Conservation (phyloP, 2,329 filamentous ascomycete genomes). For the Ophiostoma sp. region DNA sequence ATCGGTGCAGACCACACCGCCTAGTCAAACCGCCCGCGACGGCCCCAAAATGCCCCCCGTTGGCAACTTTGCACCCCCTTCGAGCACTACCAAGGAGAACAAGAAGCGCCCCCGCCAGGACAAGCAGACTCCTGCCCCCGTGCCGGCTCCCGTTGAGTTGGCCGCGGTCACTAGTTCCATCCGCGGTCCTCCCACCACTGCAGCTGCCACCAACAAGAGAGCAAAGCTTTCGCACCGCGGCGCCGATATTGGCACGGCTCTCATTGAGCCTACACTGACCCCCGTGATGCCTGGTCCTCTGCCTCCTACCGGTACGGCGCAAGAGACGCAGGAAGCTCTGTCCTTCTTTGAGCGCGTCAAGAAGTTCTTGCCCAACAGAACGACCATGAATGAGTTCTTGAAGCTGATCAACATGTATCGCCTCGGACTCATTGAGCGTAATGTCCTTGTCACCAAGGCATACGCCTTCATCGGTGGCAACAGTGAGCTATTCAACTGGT, state of each 20-base stretch:
- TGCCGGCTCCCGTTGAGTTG: constrained; percentile 40
- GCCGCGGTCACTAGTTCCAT: constrained; percentile 36
- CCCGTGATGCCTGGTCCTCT: constrained; percentile 85
- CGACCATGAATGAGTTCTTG: constrained; percentile 88
- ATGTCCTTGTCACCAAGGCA: constrained; percentile 75
- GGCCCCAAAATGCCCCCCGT: constrained; percentile 83
- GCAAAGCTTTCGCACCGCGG: constrained; percentile 69
- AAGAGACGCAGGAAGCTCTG: constrained; percentile 78
- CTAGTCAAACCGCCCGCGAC: constrained; percentile 46
- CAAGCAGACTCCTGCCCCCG: constrained; percentile 47
- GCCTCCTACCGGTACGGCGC: constrained; percentile 64
- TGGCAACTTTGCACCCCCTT: constrained; percentile 82
- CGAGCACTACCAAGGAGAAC: constrained; percentile 78
- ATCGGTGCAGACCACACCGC: constrained; percentile 52
- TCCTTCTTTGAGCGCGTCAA: constrained; percentile 94
- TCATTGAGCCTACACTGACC: constrained; percentile 79
- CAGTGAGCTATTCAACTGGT: constrained; percentile 80
- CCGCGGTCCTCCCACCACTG: constrained; percentile 35
- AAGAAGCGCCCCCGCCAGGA: constrained; percentile 75
- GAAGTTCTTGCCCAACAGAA: constrained; percentile 90
- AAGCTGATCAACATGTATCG: constrained; percentile 96
- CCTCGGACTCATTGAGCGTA: constrained; percentile 83
- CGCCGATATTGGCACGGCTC: constrained; percentile 46
- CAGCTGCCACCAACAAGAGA: constrained; percentile 51
- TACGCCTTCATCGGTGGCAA: constrained; percentile 83